Percentiles rank a stretch among this genome's conserved stretches.
Evolutionary conservation across 2,329 filamentous ascomycete genomes (phyloP).

Genomic region (Trichoderma simmonsii): DNA sequence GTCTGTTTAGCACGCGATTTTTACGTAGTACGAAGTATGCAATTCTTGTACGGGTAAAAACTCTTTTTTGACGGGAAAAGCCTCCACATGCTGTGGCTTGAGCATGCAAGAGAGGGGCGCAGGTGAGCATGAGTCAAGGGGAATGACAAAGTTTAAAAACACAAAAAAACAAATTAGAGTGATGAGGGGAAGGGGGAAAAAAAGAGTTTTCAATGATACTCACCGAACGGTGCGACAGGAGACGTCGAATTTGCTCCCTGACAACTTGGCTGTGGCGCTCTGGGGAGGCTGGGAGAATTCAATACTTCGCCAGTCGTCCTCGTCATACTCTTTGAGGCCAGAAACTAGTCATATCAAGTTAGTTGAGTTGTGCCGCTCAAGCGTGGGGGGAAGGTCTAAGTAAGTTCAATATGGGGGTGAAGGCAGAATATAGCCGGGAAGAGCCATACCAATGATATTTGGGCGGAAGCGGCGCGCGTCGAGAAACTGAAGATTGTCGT

Average conservation of each 20-base stretch:
- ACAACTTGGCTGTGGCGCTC: constrained; percentile 24
- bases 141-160: background rate
- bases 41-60: background rate
- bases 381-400: background rate
- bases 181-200: background rate
- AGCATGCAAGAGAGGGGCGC: background rate
- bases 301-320: constrained; percentile 67
- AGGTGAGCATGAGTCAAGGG: background rate
- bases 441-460: constrained; percentile 61
- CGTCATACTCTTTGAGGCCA: constrained; percentile 61
- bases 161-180: background rate
- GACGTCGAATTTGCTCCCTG: constrained; percentile 45
- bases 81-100: background rate
- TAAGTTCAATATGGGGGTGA: background rate
- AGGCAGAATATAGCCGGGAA: background rate
- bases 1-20: background rate
- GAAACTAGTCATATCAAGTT: constrained; percentile 44
- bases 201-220: constrained; percentile 25
- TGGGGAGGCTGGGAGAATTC: constrained; percentile 47
- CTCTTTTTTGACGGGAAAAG: background rate
- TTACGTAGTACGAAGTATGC: background rate
- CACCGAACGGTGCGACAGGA: constrained; percentile 64
- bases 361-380: background rate
- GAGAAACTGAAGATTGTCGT: constrained; percentile 47
- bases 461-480: constrained; percentile 65